phyloP scores from a whole-genome alignment of 192 early-diverging fungal genomes.

The Coemansia sp. region DNA sequence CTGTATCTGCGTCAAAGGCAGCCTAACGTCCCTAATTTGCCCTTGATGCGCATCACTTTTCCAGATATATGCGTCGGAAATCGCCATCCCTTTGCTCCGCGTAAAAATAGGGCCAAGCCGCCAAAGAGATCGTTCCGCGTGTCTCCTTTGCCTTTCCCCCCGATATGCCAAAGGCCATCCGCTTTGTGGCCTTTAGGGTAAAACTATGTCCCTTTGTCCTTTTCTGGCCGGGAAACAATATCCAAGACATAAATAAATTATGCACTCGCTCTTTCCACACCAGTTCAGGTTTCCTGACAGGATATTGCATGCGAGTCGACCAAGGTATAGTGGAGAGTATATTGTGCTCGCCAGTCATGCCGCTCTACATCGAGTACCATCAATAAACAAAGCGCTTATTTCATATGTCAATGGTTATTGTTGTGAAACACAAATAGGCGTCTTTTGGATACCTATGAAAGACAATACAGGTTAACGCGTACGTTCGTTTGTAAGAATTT shows the following conservation, averaged over 20 bases:
- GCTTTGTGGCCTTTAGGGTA: slow-evolving; percentile 5
- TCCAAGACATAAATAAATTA: neutral
- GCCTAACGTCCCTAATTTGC: neutral
- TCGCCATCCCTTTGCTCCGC: slow-evolving; percentile 3
- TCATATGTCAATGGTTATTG: neutral
- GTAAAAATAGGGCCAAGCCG: neutral
- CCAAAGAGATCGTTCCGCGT: slow-evolving; percentile 7
- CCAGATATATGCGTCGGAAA: slow-evolving; percentile 4
- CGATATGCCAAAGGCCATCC: neutral
- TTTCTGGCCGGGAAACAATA: neutral
- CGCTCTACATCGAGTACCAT: neutral
- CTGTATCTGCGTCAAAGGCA: neutral
- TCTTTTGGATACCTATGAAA: neutral
- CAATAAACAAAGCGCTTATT: neutral
- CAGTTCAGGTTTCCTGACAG: neutral
- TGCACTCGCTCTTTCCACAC: neutral
- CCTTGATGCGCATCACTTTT: neutral
- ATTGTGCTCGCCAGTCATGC: neutral
- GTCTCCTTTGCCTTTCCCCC: slow-evolving; percentile 2
- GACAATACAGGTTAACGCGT: neutral
- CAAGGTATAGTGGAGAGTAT: neutral
- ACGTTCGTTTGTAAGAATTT: neutral
- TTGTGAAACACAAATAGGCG: neutral
- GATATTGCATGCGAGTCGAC: neutral
- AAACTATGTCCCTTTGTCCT: neutral